These are phyloP conservation scores for Pseudopithomyces maydicus DNA, from an alignment of 2,329 filamentous ascomycete species.

Conservation along the genomic window DNA sequence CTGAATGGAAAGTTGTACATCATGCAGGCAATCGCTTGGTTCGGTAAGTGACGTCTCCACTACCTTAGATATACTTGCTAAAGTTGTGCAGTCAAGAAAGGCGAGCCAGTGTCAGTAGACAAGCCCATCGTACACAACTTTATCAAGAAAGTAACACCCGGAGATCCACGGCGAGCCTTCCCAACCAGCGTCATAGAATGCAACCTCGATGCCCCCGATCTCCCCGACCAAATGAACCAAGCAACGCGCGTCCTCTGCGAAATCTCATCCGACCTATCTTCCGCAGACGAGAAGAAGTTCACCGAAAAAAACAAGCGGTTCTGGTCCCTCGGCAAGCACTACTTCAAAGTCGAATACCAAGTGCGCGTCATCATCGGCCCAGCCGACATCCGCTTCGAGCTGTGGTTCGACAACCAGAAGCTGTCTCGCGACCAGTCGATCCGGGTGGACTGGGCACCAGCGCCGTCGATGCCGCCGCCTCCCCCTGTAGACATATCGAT, in stretches of 20 bases:
- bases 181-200: constrained; percentile 39
- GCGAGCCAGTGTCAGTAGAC: constrained; percentile 41
- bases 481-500: constrained; percentile 15
- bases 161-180: constrained; percentile 38
- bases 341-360: constrained; percentile 42
- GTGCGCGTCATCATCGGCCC: constrained; percentile 47
- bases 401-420: constrained; percentile 45
- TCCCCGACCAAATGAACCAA: constrained; percentile 38
- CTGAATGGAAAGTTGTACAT: constrained; percentile 44
- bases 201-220: constrained; percentile 23
- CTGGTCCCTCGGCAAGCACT: constrained; percentile 41
- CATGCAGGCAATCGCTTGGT: constrained; percentile 44
- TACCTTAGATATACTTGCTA: not conserved
- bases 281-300: constrained; percentile 38
- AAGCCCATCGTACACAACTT: constrained; percentile 42
- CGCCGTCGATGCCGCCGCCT: constrained; percentile 14
- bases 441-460: constrained; percentile 41
- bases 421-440: constrained; percentile 40
- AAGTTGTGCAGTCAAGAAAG: constrained; percentile 30
- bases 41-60: constrained; percentile 11
- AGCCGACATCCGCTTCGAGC: constrained; percentile 46
- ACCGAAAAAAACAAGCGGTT: constrained; percentile 43
- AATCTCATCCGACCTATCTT: constrained; percentile 39
- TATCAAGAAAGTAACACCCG: constrained; percentile 36
- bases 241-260: constrained; percentile 43